These are phyloP conservation scores for Dalbergia cochinchinensis DNA, from an alignment of 306 rosid genomes.

Conservation along the genomic window DNA sequence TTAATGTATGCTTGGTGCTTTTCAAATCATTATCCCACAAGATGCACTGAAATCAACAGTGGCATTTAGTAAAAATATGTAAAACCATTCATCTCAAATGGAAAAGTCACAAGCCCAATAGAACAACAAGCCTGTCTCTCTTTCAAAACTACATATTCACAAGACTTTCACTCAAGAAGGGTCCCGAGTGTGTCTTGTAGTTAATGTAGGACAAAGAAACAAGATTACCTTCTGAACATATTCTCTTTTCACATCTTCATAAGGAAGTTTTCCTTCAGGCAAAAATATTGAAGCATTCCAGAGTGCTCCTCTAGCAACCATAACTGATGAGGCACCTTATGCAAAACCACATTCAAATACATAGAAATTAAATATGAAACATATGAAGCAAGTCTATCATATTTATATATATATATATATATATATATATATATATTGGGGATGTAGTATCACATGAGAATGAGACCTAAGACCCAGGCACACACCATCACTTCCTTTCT, in stretches of 20 bases:
- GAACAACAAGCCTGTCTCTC: not conserved
- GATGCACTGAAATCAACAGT: slow-evolving; percentile 70
- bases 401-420: too few relatives aligned
- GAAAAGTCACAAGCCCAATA: slow-evolving; percentile 23
- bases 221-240: slow-evolving; percentile 74
- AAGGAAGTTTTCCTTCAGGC: slow-evolving; percentile 63
- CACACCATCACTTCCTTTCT: too few relatives aligned
- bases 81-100: slow-evolving; percentile 14
- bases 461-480: too few relatives aligned
- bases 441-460: too few relatives aligned
- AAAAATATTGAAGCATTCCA: slow-evolving; percentile 95
- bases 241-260: slow-evolving; percentile 74
- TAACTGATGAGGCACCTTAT: slow-evolving; percentile 81
- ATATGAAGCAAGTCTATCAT: too few relatives aligned
- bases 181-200: slow-evolving; percentile 5
- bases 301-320: slow-evolving; percentile 97
- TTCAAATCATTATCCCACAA: slow-evolving; percentile 93
- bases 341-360: slow-evolving; percentile 35
- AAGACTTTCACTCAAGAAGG: slow-evolving; percentile 15
- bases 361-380: slow-evolving; percentile 29
- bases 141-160: slow-evolving; percentile 11
- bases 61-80: slow-evolving; percentile 17
- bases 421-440: too few relatives aligned
- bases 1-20: slow-evolving; percentile 83
- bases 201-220: slow-evolving; percentile 2